Base-by-base conservation (phyloP, 2,329 filamentous ascomycete species). In the Diplodia corticola region DNA sequence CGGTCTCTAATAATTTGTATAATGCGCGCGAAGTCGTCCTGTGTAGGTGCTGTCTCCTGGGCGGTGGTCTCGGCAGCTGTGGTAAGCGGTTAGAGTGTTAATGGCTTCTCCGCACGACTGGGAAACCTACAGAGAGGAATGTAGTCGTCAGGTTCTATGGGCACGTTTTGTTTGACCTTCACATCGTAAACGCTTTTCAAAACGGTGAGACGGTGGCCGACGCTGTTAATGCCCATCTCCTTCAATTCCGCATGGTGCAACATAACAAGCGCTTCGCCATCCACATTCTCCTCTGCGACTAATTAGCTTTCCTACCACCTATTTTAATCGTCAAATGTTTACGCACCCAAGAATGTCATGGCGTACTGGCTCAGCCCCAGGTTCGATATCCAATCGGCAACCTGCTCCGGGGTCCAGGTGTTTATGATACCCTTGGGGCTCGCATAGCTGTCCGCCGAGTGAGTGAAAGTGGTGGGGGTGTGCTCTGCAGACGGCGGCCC, bases 111-210 rank as follows among this genome's bases (percentile, higher is more conserved):
- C 6, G 9, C 13, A 12, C 24, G 12, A 12, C 46, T n/a, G 50
- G 20, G n/a, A 30, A 15, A 33, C 33, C 73, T 89, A 97, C 93
- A 95, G 60, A 95, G 83, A 44, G 95, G 95, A 61, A 97, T 86
- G 77, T 97, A 99, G 78, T 98, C 92, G 73, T 97, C 94, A 68
- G 90, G 89, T 75, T 98, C 94, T 72, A 97, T 86, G 17, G 92
- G 90, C 68, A 98, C 87, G 73, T 96, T 93, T 75, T 97, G 93
- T 70, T 92, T 92, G 77, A 94, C 90, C 81, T 99, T 99, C 74
- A 95, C 89, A 75, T 98, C 93, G 80, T 97, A 98, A 64, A 98
- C 93, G 73, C 89, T 93, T 81, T 97, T 98, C 67, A 99, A 85
- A 67, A 99, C 96, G 24, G 93, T 96, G 73, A 99, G 84, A 68